Conservation (phyloP, 2,329 filamentous ascomycete species). For the Venturia oleaginea region DNA sequence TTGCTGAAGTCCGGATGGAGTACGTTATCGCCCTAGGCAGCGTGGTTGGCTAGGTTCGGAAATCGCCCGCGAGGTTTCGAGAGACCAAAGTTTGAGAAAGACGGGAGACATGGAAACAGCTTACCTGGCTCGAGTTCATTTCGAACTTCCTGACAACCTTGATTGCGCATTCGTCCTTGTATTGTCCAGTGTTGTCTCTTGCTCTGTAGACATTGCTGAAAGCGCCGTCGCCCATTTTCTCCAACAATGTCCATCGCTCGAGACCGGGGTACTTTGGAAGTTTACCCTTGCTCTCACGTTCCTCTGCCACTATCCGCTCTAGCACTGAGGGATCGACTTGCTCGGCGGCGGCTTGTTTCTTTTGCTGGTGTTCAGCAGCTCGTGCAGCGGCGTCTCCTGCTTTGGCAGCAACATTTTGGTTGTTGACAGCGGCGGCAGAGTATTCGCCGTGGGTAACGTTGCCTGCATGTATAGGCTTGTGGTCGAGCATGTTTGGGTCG, state of each 20-base stretch:
- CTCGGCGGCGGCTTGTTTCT: slow-evolving; percentile 33
- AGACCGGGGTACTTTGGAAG: slow-evolving; percentile 79
- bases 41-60: slow-evolving; percentile 41
- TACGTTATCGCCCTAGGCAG: slow-evolving; percentile 73
- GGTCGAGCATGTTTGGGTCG: slow-evolving; percentile 53
- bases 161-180: slow-evolving; percentile 76
- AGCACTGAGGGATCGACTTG: slow-evolving; percentile 58
- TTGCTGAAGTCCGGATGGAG: slow-evolving; percentile 96
- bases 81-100: slow-evolving; percentile 5
- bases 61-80: slow-evolving; percentile 17
- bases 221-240: slow-evolving; percentile 98
- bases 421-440: slow-evolving; percentile 52
- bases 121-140: slow-evolving; percentile 98
- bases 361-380: slow-evolving; percentile 53
- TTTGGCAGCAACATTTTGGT: slow-evolving; percentile 57
- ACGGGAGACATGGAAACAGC: slow-evolving; percentile 25
- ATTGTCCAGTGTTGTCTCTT: slow-evolving; percentile 60
- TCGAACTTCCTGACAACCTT: slow-evolving; percentile 98
- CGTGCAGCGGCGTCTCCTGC: slow-evolving; percentile 57
- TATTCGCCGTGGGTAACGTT: slow-evolving; percentile 47
- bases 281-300: slow-evolving; percentile 76
- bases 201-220: slow-evolving; percentile 98
- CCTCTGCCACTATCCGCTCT: slow-evolving; percentile 81
- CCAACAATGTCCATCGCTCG: slow-evolving; percentile 74
- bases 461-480: slow-evolving; percentile 42